Conservation (phyloP, 2,329 filamentous ascomycete genomes). For the Ceratocystis smalleyi region DNA sequence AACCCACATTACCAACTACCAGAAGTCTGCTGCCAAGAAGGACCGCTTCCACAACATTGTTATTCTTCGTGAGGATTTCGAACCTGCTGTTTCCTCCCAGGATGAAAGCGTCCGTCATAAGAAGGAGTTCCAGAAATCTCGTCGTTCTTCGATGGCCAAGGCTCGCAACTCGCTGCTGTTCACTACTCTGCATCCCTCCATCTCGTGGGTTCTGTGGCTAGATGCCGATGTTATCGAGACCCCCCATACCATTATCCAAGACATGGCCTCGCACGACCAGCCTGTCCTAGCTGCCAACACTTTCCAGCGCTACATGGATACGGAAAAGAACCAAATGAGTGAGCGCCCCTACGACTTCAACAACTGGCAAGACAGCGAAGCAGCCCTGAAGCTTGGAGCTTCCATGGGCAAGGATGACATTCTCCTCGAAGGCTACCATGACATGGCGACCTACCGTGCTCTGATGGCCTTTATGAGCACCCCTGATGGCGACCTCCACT, state of each 20-base stretch:
- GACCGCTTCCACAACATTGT: constrained; percentile 83
- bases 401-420: constrained; percentile 87
- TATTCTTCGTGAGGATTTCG: constrained; percentile 89
- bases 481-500: constrained; percentile 36
- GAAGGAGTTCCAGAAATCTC: constrained; percentile 71
- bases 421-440: constrained; percentile 78
- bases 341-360: constrained; percentile 92
- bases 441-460: constrained; percentile 81
- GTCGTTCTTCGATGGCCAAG: constrained; percentile 79
- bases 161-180: constrained; percentile 90
- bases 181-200: constrained; percentile 78
- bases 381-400: constrained; percentile 56
- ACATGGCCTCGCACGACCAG: constrained; percentile 74
- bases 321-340: constrained; percentile 50
- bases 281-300: constrained; percentile 91
- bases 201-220: constrained; percentile 94
- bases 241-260: constrained; percentile 71
- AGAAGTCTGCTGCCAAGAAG: constrained; percentile 58
- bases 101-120: constrained; percentile 82
- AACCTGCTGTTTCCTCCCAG: constrained; percentile 64
- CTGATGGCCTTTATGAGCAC: constrained; percentile 75
- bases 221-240: constrained; percentile 87
- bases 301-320: constrained; percentile 70
- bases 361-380: constrained; percentile 84
- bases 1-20: constrained; percentile 69